Base-by-base conservation (phyloP, 257 asterid species). In the Salvia miltiorrhiza region DNA sequence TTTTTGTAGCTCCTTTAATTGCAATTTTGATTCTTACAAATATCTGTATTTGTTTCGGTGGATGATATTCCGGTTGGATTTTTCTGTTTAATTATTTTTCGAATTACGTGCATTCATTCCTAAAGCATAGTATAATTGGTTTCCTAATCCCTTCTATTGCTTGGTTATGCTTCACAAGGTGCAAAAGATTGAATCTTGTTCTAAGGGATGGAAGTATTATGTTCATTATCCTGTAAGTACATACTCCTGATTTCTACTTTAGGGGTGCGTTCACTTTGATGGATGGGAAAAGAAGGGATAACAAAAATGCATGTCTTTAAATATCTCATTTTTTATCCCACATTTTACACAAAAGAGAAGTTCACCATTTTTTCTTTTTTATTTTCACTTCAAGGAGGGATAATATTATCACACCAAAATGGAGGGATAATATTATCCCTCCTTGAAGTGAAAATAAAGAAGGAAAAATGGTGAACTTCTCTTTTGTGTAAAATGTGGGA, bases 191-290 rank as follows among this genome's bases (percentile, higher is more conserved):
- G 90, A 73, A 49, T 71, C 56, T 28, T 73, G 19, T 67, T 63
- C 39, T 71, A 81, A 60, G 32, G 78, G 72, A 48, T 86, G 94
- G 96, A 82, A 63, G 74, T 84, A 79, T 74, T 77, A 39, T 65
- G 84, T 90, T 77, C 97, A 90, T 79, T 90, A 90, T 76, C 65
- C 21, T 11, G 97, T 90, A 78, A 88, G 94, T 85, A 21, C 28
- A 50, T 7, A 44, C 11, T 68, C 70, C 47, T 11, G 8, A 33
- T 32, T 49, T 57, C 32, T 37, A 11, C 17, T 65, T 69, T 63
- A n/a, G n/a, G n/a, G n/a, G n/a, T n/a, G n/a, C n/a, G n/a, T n/a
- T n/a, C n/a, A n/a, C n/a, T n/a, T n/a, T n/a, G n/a, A n/a, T n/a
- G n/a, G n/a, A n/a, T n/a, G n/a, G n/a, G n/a, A n/a, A n/a, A n/a